phyloP scores from a whole-genome alignment of 257 asterid species.

The Petunia secreta region DNA sequence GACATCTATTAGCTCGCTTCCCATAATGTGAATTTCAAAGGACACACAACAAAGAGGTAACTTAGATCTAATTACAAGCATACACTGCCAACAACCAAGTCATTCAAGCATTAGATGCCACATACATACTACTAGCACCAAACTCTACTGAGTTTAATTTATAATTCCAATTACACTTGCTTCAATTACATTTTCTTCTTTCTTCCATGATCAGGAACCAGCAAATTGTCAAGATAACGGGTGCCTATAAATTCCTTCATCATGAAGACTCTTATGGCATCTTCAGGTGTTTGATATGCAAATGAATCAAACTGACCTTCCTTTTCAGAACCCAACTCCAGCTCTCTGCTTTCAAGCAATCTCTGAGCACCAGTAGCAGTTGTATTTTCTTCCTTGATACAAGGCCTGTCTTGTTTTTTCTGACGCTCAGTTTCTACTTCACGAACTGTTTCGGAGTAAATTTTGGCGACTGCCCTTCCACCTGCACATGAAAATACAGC shows the following conservation, averaged over 20 bases:
- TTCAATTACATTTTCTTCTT: conserved; percentile 28
- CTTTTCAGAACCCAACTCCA: neutral
- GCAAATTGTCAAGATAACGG: conserved; percentile 34
- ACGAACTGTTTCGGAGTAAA: conserved; percentile 36
- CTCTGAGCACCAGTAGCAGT: neutral
- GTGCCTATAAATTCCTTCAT: conserved; percentile 41
- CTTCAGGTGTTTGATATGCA: conserved; percentile 38
- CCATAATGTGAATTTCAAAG: neutral
- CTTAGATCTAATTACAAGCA: neutral
- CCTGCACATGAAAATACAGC: conserved; percentile 31
- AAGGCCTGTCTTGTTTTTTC: neutral
- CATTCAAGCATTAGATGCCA: neutral
- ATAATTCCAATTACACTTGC: neutral
- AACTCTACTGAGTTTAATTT: too few relatives aligned
- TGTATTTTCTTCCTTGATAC: conserved; percentile 18
- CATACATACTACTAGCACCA: neutral
- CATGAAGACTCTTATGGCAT: conserved; percentile 42
- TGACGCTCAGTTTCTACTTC: conserved; percentile 44
- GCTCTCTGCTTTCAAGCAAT: conserved; percentile 15
- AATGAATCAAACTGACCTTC: neutral
- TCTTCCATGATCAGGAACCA: conserved; percentile 36
- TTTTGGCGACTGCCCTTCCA: conserved; percentile 34
- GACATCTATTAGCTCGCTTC: neutral
- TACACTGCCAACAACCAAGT: neutral
- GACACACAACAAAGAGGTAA: neutral